Evolutionary conservation across 305 asterid species (phyloP), one percentile per base, ranked within the genome.

Genomic region (Rubia tinctorum): DNA sequence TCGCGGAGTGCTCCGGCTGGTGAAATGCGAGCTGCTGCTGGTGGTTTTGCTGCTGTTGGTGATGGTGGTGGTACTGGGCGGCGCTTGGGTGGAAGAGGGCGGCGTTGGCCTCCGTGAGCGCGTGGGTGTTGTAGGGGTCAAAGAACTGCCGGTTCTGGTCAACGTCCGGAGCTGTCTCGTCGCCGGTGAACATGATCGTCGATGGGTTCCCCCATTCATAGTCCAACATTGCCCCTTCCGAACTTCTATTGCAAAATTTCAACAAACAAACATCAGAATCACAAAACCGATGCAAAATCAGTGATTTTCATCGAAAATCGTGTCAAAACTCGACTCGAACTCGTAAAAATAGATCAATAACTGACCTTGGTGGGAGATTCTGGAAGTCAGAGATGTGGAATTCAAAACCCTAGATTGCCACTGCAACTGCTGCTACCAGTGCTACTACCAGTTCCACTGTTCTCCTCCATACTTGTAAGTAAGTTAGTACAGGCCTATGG

Each of bases 191-290:
- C 86, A 92, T 90, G 78, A 88, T 82, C 75, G 88, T 53, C 1
- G 96, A 82, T 62, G 91, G 92, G 80, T 84, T 91, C 5, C 87
- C 95, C 97, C 98, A 91, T 74, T 87, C 97, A 45, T 91, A 93
- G 65, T 89, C 91, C 97, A 93, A 76, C 98, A 93, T 93, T 74
- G 74, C 62, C 30, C 45, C 40, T 56, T 47, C 61, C 47, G 0
- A 67, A 58, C 20, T 27, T 39, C n/a, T 67, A 69, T 69, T 70
- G 61, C 44, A 2, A 47, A 1, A 40, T 56, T 56, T 6, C 27
- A 56, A n/a, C 1, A n/a, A 51, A 34, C 0, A 64, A 56, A 51
- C n/a, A n/a, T n/a, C n/a, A n/a, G n/a, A n/a, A n/a, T n/a, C n/a
- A 68, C 12, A 15, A 20, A 59, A 76, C 56, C 40, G 30, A 10